phyloP scores from a whole-genome alignment of 495 filamentous ascomycete genomes.

The Annulohypoxylon bovei region DNA sequence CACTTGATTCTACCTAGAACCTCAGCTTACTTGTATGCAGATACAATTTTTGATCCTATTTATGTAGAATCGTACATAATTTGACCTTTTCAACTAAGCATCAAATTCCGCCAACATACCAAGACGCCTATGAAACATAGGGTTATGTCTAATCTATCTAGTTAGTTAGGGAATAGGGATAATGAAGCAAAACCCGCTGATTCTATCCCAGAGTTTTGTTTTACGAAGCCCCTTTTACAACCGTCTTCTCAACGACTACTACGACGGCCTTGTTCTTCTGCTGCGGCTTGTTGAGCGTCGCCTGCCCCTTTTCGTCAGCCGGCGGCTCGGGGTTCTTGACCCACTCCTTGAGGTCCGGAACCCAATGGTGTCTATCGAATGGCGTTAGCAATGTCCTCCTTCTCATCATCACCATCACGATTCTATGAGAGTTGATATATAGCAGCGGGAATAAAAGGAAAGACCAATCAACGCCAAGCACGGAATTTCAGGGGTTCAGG shows the following conservation, averaged over 20 bases:
- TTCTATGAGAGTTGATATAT: background rate
- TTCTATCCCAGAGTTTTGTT: background rate
- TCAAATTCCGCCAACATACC: no score
- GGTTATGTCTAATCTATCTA: background rate
- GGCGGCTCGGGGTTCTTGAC: conserved; percentile 49
- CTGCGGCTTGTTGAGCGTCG: conserved; percentile 35
- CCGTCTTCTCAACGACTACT: conserved; percentile 43
- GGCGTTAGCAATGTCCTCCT: conserved; percentile 23
- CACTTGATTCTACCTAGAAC: no score
- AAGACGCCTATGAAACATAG: background rate
- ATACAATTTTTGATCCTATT: no score
- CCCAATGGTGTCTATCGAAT: conserved; percentile 57
- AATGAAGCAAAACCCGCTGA: background rate
- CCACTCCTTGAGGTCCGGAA: conserved; percentile 58
- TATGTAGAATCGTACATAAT: no score
- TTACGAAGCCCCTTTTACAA: conserved; percentile 24
- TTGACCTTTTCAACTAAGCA: no score
- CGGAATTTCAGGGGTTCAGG: background rate
- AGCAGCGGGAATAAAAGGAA: background rate
- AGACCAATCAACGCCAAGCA: background rate
- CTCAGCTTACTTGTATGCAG: no score
- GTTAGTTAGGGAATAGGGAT: background rate
- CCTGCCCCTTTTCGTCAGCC: conserved; percentile 24
- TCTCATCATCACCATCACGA: no score
- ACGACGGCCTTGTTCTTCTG: conserved; percentile 37